Evolutionary conservation across 768 basidiomycete species (phyloP).

Genomic region (Amanita jacksonii): DNA sequence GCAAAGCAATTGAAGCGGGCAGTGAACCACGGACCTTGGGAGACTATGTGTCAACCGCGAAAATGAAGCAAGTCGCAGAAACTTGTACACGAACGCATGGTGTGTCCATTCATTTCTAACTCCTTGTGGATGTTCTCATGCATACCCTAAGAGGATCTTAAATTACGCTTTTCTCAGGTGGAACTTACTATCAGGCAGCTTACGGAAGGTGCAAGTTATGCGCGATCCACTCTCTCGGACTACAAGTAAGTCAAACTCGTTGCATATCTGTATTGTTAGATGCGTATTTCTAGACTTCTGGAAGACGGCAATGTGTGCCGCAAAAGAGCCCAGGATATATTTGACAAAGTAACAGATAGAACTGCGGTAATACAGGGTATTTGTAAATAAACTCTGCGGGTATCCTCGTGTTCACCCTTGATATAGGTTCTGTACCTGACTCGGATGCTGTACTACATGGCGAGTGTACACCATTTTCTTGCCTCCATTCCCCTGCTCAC

Average conservation of each 20-base stretch:
- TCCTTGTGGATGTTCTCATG: background rate
- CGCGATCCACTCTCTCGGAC: constrained; percentile 40
- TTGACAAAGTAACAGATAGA: constrained; percentile 29
- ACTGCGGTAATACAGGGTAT: constrained; percentile 6
- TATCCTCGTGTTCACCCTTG: background rate
- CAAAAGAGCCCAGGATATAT: constrained; percentile 48
- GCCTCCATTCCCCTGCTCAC: constrained; percentile 2
- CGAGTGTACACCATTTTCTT: no score
- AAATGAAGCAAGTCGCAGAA: constrained; percentile 75
- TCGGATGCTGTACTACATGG: constrained; percentile 45
- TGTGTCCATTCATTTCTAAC: constrained; percentile 20
- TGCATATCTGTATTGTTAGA: background rate
- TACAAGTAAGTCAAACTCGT: constrained; percentile 36
- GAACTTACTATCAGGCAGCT: constrained; percentile 45
- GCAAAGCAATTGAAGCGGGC: constrained; percentile 64
- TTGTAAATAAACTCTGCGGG: background rate
- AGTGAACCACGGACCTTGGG: constrained; percentile 61
- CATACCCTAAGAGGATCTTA: constrained; percentile 43
- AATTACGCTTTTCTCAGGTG: constrained; percentile 39
- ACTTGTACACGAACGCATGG: constrained; percentile 63
- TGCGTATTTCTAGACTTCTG: constrained; percentile 30
- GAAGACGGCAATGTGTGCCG: constrained; percentile 50
- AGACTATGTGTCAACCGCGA: constrained; percentile 70
- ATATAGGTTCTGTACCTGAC: constrained; percentile 36
- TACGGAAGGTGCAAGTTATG: constrained; percentile 47